Percentiles rank a stretch among this genome's conserved stretches.
Evolutionary conservation across 208 protist species (phyloP).

Genomic region (Strigomonas culicis): DNA sequence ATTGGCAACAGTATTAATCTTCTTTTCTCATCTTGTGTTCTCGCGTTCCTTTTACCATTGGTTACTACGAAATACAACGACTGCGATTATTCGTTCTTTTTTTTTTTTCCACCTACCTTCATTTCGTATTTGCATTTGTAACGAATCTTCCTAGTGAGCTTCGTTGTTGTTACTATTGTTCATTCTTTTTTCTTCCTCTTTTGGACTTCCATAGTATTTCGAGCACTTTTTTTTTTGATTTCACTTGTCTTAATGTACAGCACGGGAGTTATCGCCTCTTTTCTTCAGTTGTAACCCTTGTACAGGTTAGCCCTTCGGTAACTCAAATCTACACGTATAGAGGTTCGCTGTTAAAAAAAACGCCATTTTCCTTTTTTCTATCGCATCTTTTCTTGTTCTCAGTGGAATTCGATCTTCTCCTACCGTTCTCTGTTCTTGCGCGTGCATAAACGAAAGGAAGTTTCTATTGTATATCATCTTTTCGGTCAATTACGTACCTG

Average conservation of each 20-base stretch:
- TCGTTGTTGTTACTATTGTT: background rate
- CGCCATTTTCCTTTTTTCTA: constrained; percentile 8
- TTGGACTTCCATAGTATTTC: constrained; percentile 13
- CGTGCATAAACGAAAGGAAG: background rate
- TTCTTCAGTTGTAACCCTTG: background rate
- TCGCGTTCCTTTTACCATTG: too few relatives aligned
- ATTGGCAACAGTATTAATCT: too few relatives aligned
- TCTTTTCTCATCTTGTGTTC: too few relatives aligned
- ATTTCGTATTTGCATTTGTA: background rate
- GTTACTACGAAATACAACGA: too few relatives aligned
- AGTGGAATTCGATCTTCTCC: background rate
- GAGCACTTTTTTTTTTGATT: constrained; percentile 10
- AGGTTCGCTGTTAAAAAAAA: too few relatives aligned
- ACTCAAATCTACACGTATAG: too few relatives aligned
- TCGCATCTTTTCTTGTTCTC: background rate
- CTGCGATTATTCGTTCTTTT: background rate
- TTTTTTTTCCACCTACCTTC: constrained; percentile 1
- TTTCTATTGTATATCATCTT: constrained; percentile 13
- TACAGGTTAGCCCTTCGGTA: too few relatives aligned
- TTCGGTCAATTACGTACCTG: background rate
- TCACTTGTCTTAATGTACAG: background rate
- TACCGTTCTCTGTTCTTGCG: background rate
- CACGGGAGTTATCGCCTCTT: background rate
- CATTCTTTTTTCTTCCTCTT: constrained; percentile 3
- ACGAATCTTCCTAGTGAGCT: background rate